Conservation (phyloP, 75 land plant species). For the Pinus tabuliformis region DNA sequence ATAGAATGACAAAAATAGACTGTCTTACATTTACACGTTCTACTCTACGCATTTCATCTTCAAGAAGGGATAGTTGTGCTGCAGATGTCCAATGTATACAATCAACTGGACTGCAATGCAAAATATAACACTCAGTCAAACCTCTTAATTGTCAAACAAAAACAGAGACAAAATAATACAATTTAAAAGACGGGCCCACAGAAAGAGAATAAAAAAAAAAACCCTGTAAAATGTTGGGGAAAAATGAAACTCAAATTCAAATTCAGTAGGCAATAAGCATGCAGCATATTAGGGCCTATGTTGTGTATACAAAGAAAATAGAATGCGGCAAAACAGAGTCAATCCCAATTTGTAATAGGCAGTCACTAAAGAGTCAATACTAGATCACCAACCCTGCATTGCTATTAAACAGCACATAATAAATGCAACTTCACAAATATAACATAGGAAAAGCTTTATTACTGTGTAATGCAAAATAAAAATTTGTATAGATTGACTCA, state of each 20-base stretch:
- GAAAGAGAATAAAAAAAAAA: not conserved
- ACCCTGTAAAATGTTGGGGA: not conserved
- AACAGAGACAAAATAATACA: slow-evolving; percentile 3
- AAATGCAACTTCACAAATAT: too few species aligned
- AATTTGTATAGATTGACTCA: too few species aligned
- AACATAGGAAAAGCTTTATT: too few species aligned
- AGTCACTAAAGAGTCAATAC: too few species aligned
- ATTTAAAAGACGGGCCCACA: not conserved
- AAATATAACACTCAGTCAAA: not conserved
- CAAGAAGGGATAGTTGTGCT: slow-evolving; percentile 85
- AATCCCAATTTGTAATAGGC: too few species aligned
- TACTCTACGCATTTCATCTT: slow-evolving; percentile 97
- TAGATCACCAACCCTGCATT: too few species aligned
- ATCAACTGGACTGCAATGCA: slow-evolving; percentile 88
- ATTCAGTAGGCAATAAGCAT: not conserved
- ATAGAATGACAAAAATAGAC: not conserved
- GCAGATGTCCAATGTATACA: slow-evolving; percentile 98
- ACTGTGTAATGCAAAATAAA: too few species aligned
- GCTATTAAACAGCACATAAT: too few species aligned
- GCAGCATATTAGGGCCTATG: too few species aligned
- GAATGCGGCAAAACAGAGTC: too few species aligned
- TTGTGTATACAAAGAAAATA: too few species aligned
- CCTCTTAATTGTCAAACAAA: too few species aligned
- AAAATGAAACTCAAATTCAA: not conserved
- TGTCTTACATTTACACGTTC: slow-evolving; percentile 94